Conservation (phyloP, 768 basidiomycete genomes). For the Tricholoma terreum region DNA sequence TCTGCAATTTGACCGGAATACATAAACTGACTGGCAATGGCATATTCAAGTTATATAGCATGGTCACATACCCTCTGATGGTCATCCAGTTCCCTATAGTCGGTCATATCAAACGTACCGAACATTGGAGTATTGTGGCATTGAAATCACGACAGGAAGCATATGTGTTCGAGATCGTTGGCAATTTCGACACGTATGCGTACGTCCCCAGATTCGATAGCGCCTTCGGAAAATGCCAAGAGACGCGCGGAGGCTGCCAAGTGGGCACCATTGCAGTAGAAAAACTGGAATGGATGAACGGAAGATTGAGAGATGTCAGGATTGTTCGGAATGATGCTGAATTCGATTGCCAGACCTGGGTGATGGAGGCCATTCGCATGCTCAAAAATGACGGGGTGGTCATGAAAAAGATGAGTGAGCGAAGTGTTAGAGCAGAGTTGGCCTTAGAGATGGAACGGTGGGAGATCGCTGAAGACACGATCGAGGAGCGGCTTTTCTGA, state of each 20-base stretch:
- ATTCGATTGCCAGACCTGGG: conserved; percentile 29
- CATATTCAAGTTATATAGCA: background rate
- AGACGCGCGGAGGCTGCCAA: conserved; percentile 24
- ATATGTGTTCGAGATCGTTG: conserved; percentile 21
- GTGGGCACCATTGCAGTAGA: conserved; percentile 19
- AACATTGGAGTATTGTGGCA: conserved; percentile 26
- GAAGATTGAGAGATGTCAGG: conserved; percentile 16
- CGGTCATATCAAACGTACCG: conserved; percentile 24
- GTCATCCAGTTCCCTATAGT: conserved; percentile 24
- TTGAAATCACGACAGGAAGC: conserved; percentile 16
- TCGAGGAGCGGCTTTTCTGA: conserved; percentile 20
- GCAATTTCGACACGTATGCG: conserved; percentile 22
- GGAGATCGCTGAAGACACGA: conserved; percentile 25
- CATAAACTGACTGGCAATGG: no score
- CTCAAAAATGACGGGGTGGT: background rate
- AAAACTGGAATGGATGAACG: conserved; percentile 20
- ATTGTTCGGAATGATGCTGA: conserved; percentile 18
- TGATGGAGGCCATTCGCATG: conserved; percentile 12
- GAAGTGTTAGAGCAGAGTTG: conserved; percentile 13
- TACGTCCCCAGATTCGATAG: conserved; percentile 12
- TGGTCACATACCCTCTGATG: conserved; percentile 20
- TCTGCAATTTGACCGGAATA: no score
- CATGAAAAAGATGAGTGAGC: conserved; percentile 15
- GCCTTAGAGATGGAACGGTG: conserved; percentile 18
- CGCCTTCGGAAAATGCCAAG: conserved; percentile 11